These are phyloP conservation scores for Fusarium sp. DNA, from an alignment of 2,329 filamentous ascomycete genomes.

Conservation along the genomic window DNA sequence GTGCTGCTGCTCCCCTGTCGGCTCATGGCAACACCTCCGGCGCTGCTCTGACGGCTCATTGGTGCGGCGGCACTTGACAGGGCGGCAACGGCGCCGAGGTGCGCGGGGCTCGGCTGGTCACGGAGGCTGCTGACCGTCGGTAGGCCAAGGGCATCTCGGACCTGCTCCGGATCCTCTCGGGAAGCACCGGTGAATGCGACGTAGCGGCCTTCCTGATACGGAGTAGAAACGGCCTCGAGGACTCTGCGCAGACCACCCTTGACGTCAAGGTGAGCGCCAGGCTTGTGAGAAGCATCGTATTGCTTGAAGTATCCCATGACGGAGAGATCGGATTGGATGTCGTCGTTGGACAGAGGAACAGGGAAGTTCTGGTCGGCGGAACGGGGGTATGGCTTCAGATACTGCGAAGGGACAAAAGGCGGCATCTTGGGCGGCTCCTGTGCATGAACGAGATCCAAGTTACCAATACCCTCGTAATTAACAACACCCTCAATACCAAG, in stretches of 20 bases:
- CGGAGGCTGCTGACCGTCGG: constrained; percentile 53
- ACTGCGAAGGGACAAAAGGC: constrained; percentile 63
- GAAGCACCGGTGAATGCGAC: constrained; percentile 57
- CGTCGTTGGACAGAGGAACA: constrained; percentile 58
- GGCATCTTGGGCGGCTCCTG: constrained; percentile 66
- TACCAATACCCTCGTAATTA: constrained; percentile 66
- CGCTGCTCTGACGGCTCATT: constrained; percentile 65
- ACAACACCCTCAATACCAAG: constrained; percentile 67
- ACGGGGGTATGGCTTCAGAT: constrained; percentile 64
- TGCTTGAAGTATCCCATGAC: constrained; percentile 66
- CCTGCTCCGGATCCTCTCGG: constrained; percentile 58
- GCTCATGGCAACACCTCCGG: constrained; percentile 65
- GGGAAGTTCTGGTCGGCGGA: constrained; percentile 65
- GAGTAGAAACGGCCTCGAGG: constrained; percentile 62
- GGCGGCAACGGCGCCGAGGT: constrained; percentile 36
- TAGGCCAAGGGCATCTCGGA: constrained; percentile 60
- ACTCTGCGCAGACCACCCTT: constrained; percentile 62
- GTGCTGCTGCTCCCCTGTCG: constrained; percentile 61
- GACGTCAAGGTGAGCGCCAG: constrained; percentile 63
- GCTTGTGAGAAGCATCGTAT: constrained; percentile 62
- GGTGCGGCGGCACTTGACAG: constrained; percentile 52
- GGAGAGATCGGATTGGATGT: constrained; percentile 62
- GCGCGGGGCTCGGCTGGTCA: constrained; percentile 50
- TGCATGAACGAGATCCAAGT: constrained; percentile 63
- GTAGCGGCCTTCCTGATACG: constrained; percentile 57